phyloP scores from a whole-genome alignment of 306 rosid species.

The Malus fusca region DNA sequence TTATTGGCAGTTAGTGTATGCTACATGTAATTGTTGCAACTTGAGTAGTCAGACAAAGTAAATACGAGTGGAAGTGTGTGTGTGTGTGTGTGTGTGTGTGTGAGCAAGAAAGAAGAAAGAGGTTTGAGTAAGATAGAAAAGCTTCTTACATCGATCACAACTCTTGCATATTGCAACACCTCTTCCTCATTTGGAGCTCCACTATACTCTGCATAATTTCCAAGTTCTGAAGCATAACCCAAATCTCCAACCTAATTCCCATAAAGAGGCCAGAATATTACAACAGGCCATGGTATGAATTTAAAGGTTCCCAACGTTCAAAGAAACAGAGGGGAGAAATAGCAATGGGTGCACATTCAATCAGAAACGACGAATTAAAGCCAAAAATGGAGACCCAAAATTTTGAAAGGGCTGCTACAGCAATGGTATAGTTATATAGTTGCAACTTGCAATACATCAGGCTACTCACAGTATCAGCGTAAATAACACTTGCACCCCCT shows the following conservation, averaged over 20 bases:
- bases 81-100: neutral
- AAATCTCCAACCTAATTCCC: conserved; percentile 67
- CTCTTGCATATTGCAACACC: conserved; percentile 89
- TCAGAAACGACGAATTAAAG: neutral
- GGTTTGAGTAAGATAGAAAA: neutral
- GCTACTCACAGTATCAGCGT: conserved; percentile 72
- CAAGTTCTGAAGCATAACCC: conserved; percentile 90
- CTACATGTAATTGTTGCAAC: neutral
- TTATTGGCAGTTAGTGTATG: neutral
- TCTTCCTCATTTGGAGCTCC: conserved; percentile 96
- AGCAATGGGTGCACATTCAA: neutral
- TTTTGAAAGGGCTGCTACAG: neutral
- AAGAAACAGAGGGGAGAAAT: neutral
- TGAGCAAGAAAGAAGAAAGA: neutral
- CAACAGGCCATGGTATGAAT: neutral
- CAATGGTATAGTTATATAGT: neutral
- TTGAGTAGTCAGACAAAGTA: neutral
- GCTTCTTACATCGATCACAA: conserved; percentile 61
- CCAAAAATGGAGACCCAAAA: neutral
- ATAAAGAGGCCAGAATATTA: neutral
- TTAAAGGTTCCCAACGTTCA: neutral
- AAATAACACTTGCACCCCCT: conserved; percentile 89
- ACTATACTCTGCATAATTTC: conserved; percentile 93
- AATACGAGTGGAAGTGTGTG: neutral
- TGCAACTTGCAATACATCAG: neutral